A percentile compares a stretch with the other conserved stretches of the same genome.
These are phyloP conservation scores for Monosporozyma siamensis DNA, from an alignment of 805 yeast species.

Conservation along the genomic window DNA sequence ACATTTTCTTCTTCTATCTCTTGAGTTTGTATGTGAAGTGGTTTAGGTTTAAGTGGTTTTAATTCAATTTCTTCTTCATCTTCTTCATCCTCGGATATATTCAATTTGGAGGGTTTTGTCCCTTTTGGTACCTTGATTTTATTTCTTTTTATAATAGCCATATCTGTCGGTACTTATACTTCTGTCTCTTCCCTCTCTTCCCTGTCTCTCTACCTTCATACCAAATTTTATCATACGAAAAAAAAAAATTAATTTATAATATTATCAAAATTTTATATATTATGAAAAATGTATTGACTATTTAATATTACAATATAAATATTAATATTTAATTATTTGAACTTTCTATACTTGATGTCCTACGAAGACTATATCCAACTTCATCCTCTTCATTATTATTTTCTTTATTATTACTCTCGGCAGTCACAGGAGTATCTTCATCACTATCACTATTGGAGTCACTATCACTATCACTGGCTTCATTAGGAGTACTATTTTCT, in stretches of 20 bases:
- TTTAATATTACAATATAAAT: too few relatives aligned
- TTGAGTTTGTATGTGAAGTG: too few relatives aligned
- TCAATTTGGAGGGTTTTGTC: neutral
- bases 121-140: slow-evolving; percentile 6
- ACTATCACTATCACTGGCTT: slow-evolving; percentile 42
- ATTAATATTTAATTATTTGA: neutral
- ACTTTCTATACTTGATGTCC: slow-evolving; percentile 14
- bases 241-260: too few relatives aligned
- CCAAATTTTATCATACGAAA: too few relatives aligned
- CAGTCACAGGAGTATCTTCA: slow-evolving; percentile 53
- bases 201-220: too few relatives aligned
- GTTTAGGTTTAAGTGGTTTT: neutral
- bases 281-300: too few relatives aligned
- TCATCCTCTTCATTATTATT: slow-evolving; percentile 9
- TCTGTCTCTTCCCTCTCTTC: too few relatives aligned
- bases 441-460: slow-evolving; percentile 43
- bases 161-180: neutral
- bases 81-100: neutral
- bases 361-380: slow-evolving; percentile 17
- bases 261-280: too few relatives aligned
- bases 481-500: neutral
- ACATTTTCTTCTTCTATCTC: neutral
- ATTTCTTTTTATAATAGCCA: slow-evolving; percentile 6
- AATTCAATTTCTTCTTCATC: slow-evolving; percentile 2
- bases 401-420: neutral